Evolutionary conservation across 2,329 filamentous ascomycete species (phyloP).

Genomic region (Furcasterigmium furcatum): DNA sequence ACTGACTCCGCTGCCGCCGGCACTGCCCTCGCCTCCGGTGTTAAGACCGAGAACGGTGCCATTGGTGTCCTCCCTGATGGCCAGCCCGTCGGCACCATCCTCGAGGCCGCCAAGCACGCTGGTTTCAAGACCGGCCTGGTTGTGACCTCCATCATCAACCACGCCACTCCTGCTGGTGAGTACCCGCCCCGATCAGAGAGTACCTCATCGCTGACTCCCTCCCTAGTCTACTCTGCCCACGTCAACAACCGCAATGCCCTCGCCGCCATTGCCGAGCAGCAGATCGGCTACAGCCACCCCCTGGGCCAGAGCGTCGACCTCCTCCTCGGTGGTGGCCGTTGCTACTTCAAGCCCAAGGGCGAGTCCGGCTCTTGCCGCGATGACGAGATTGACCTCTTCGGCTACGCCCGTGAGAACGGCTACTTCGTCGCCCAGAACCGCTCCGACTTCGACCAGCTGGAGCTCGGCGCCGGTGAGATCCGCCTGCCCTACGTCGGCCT

Average conservation of each 20-base stretch:
- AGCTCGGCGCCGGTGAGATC: constrained; percentile 14
- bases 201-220: neutral
- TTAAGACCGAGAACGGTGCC: constrained; percentile 31
- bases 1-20: constrained; percentile 33
- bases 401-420: constrained; percentile 23
- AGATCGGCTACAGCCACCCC: constrained; percentile 28
- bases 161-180: constrained; percentile 20
- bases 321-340: constrained; percentile 31
- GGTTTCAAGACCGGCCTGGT: constrained; percentile 32
- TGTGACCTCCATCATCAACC: constrained; percentile 31
- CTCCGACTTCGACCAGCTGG: constrained; percentile 23
- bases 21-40: constrained; percentile 31
- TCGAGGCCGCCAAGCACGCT: constrained; percentile 30
- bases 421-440: constrained; percentile 29
- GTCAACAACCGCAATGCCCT: constrained; percentile 24
- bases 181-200: too few species aligned
- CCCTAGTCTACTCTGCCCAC: constrained; percentile 23
- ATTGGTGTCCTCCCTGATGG: constrained; percentile 26
- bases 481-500: constrained; percentile 31
- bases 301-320: constrained; percentile 29
- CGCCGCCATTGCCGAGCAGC: constrained; percentile 28
- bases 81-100: constrained; percentile 27
- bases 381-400: constrained; percentile 29
- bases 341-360: constrained; percentile 31
- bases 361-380: constrained; percentile 28